phyloP scores from a whole-genome alignment of 805 yeast genomes.

The Suhomyces kilbournensis region DNA sequence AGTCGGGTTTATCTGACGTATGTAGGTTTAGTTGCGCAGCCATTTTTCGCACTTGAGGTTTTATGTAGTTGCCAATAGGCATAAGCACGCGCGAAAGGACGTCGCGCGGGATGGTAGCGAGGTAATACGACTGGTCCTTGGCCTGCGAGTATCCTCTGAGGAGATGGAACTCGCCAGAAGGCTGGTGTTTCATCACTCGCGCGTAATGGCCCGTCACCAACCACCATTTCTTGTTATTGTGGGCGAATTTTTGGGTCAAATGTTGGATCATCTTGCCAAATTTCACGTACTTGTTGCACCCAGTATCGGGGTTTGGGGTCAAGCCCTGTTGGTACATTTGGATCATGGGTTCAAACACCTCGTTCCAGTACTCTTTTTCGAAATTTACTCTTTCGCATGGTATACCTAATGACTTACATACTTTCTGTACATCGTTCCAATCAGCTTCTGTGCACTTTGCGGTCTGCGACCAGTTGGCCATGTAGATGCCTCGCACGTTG shows the following conservation, averaged over 20 bases:
- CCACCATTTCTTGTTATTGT: slow-evolving; percentile 57
- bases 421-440: slow-evolving; percentile 77
- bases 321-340: slow-evolving; percentile 63
- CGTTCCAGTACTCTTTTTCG: slow-evolving; percentile 89
- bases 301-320: slow-evolving; percentile 94
- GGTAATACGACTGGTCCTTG: slow-evolving; percentile 91
- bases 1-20: slow-evolving; percentile 81
- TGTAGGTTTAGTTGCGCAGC: slow-evolving; percentile 56
- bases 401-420: slow-evolving; percentile 58
- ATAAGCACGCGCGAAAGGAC: slow-evolving; percentile 53
- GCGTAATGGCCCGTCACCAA: slow-evolving; percentile 87
- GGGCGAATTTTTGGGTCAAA: slow-evolving; percentile 34
- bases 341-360: slow-evolving; percentile 92
- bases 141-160: slow-evolving; percentile 53
- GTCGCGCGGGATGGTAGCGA: slow-evolving; percentile 58
- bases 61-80: slow-evolving; percentile 78
- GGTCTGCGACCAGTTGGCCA: slow-evolving; percentile 85
- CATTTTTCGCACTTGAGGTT: slow-evolving; percentile 68
- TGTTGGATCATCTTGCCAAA: slow-evolving; percentile 74
- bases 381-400: slow-evolving; percentile 76
- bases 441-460: slow-evolving; percentile 79
- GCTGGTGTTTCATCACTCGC: slow-evolving; percentile 40
- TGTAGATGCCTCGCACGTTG: slow-evolving; percentile 78
- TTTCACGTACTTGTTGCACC: slow-evolving; percentile 81
- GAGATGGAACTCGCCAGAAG: slow-evolving; percentile 41